Conservation (phyloP, 768 basidiomycete genomes). For the Trametes cubensis region DNA sequence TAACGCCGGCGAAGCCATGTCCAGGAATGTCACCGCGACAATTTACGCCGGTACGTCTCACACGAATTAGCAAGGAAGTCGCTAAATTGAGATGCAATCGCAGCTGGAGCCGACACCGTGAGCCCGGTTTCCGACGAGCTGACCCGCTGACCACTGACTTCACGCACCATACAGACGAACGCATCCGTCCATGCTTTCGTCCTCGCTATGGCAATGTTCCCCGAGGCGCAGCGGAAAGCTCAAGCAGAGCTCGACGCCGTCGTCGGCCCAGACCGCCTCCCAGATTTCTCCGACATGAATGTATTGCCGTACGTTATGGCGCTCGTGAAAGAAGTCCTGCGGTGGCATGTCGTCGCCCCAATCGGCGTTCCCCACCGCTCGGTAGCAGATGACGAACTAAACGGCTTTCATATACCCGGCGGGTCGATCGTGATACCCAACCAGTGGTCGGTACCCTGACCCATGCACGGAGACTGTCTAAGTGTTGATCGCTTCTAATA, state of each 20-base stretch:
- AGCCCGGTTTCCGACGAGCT: background rate
- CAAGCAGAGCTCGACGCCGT: constrained; percentile 33
- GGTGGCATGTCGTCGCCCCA: constrained; percentile 27
- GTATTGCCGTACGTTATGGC: constrained; percentile 28
- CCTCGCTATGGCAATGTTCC: constrained; percentile 33
- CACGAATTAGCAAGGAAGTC: too few relatives aligned
- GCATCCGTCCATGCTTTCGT: constrained; percentile 26
- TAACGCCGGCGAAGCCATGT: constrained; percentile 4
- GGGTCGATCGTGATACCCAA: constrained; percentile 31
- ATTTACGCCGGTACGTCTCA: constrained; percentile 16
- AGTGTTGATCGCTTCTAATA: background rate
- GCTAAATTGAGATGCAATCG: background rate
- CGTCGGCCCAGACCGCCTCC: constrained; percentile 17
- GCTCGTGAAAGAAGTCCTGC: constrained; percentile 24
- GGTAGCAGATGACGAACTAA: constrained; percentile 32
- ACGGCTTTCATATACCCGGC: constrained; percentile 33
- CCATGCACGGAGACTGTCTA: background rate
- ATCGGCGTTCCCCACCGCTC: constrained; percentile 23
- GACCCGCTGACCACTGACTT: background rate
- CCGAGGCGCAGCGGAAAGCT: constrained; percentile 29
- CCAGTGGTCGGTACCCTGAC: constrained; percentile 17
- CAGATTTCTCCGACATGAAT: constrained; percentile 15
- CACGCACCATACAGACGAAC: constrained; percentile 17
- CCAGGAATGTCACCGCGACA: constrained; percentile 13
- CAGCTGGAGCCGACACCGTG: constrained; percentile 17